These are phyloP conservation scores for Penicillium crustosum DNA, from an alignment of 2,329 filamentous ascomycete genomes.

Conservation along the genomic window DNA sequence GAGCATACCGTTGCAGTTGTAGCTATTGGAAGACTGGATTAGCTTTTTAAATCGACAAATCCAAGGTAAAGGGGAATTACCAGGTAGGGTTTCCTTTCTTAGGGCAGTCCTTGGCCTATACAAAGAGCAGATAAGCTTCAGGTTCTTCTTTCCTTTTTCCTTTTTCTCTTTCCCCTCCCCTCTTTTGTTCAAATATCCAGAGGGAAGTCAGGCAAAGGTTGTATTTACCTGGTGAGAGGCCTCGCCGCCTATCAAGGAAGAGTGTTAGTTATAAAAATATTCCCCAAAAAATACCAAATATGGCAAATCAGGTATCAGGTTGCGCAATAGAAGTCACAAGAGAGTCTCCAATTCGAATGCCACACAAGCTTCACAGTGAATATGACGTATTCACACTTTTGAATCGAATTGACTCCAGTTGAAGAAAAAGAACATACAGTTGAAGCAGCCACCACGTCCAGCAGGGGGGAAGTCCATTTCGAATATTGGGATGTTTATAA, in stretches of 20 bases:
- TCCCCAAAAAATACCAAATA: neutral
- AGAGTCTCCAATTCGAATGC: neutral
- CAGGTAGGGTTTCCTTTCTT: conserved; percentile 80
- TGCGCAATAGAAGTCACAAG: neutral
- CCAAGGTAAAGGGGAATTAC: conserved; percentile 50
- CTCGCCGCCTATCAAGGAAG: conserved; percentile 61
- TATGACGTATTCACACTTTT: conserved; percentile 7
- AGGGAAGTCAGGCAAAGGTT: conserved; percentile 1
- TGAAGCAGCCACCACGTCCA: conserved; percentile 58
- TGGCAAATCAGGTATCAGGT: neutral
- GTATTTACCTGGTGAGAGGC: conserved; percentile 69
- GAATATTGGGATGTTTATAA: conserved; percentile 3
- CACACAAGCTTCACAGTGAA: neutral
- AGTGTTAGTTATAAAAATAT: conserved; percentile 15
- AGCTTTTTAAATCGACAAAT: neutral
- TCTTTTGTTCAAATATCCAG: neutral
- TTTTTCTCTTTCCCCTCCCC: neutral
- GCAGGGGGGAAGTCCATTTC: conserved; percentile 52
- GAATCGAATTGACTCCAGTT: neutral
- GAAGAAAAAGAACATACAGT: conserved; percentile 49
- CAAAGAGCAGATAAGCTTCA: conserved; percentile 26
- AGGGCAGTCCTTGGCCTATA: conserved; percentile 82
- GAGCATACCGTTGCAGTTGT: conserved; percentile 73
- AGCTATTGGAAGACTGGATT: conserved; percentile 51
- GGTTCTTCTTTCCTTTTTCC: neutral